Evolutionary conservation across 768 basidiomycete species (phyloP).

Genomic region (Tylopilus felleus): DNA sequence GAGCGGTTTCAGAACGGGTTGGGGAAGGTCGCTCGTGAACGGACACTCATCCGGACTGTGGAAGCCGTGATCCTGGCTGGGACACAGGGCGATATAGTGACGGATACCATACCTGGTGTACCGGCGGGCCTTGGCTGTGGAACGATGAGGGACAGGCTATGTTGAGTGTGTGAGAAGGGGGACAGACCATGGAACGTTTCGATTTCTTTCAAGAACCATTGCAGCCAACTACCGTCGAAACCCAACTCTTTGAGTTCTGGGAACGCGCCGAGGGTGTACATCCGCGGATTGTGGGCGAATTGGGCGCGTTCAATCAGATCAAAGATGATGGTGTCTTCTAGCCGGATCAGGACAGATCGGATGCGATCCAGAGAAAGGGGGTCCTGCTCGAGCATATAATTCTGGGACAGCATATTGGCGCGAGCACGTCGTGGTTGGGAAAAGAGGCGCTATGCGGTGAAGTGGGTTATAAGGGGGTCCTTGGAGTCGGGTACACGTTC

Average conservation of each 20-base stretch:
- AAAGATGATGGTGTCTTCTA: slow-evolving; percentile 99
- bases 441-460: background rate
- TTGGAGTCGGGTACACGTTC: background rate
- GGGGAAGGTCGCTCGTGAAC: slow-evolving; percentile 79
- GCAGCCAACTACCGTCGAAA: slow-evolving; percentile 88
- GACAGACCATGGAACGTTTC: slow-evolving; percentile 90
- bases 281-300: slow-evolving; percentile 88
- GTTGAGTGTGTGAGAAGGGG: background rate
- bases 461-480: slow-evolving; percentile 7
- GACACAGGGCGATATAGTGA: background rate
- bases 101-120: slow-evolving; percentile 75
- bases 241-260: slow-evolving; percentile 68
- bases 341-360: slow-evolving; percentile 76
- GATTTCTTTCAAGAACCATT: slow-evolving; percentile 96
- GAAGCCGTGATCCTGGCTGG: background rate
- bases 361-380: slow-evolving; percentile 89
- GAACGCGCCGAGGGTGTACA: slow-evolving; percentile 81
- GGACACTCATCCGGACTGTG: slow-evolving; percentile 96
- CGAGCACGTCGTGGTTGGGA: slow-evolving; percentile 14
- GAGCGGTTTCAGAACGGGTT: slow-evolving; percentile 73
- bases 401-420: slow-evolving; percentile 51
- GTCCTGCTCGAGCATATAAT: slow-evolving; percentile 66
- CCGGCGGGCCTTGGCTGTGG: slow-evolving; percentile 84
- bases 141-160: background rate
- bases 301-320: slow-evolving; percentile 95